Evolutionary conservation across 202 grass and related monocot genomes (phyloP), one percentile per base, ranked within the genome.

Genomic region (Alloteropsis angusta): DNA sequence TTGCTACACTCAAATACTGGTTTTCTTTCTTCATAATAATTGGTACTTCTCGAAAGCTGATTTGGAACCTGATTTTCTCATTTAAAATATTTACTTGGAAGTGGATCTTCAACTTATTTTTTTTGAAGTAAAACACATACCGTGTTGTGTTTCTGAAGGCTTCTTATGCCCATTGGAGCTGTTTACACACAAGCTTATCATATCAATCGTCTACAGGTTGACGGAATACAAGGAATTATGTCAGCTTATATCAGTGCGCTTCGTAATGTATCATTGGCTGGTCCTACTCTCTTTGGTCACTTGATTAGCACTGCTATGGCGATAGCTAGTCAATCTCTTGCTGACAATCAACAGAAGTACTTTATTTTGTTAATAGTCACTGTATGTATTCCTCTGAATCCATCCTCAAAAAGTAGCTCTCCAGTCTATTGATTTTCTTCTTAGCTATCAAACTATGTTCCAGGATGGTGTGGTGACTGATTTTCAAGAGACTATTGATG

Each of bases 151-250:
- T 77, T 88, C 59, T 44, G 45, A 16, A 70, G 38, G 18, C 7
- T 47, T 81, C 17, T 23, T 74, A 46, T 71, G 41, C 43, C 28
- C 16, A 22, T 43, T 78, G 60, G 19, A 74, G 17, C 78, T 74
- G 36, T 83, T 68, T 57, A 23, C 47, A 54, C 16, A 72, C 13
- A 72, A 41, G 44, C 65, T 73, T 49, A 71, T 75, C 30, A 42
- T 41, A 77, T 73, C 52, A 57, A 75, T 58, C 35, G 76, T 82
- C 52, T 68, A 83, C 67, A 99, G 96, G 96, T 96, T 72, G 92
- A 99, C 21, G 96, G 96, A 84, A 96, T 99, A 80, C 96, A 99
- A 88, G 96, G 92, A 81, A 91, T 99, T 57, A 96, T 99, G 96
- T 96, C 96, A 75, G 88, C 96, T 61, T 99, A 99, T 79, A 84